Evolutionary conservation across 805 yeast species (phyloP).

Genomic region (Cyberlindnera lachancei): DNA sequence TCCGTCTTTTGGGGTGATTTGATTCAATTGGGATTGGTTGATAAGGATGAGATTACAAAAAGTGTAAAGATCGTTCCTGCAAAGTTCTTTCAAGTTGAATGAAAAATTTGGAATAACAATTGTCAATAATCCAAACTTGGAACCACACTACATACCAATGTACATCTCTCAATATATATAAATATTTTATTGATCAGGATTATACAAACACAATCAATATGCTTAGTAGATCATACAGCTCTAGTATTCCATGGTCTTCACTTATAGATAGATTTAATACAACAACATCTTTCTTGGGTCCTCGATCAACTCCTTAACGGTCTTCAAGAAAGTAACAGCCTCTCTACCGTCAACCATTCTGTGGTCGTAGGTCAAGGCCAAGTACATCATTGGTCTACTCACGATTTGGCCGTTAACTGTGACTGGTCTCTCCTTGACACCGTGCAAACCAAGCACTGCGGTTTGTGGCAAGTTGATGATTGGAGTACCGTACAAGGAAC

Average conservation of each 20-base stretch:
- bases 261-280: conserved; percentile 26
- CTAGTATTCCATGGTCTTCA: too few relatives aligned
- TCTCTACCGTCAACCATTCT: conserved; percentile 98
- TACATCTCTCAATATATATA: too few relatives aligned
- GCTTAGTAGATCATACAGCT: too few relatives aligned
- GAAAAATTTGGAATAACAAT: too few relatives aligned
- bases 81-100: conserved; percentile 15
- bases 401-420: conserved; percentile 94
- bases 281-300: conserved; percentile 98
- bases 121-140: too few relatives aligned
- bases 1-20: conserved; percentile 71
- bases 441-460: conserved; percentile 95
- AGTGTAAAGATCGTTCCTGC: conserved; percentile 29
- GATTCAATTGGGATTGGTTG: conserved; percentile 47
- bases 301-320: conserved; percentile 93
- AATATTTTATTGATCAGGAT: too few relatives aligned
- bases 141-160: too few relatives aligned
- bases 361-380: conserved; percentile 97
- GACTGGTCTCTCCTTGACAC: conserved; percentile 95
- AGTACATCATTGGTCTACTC: conserved; percentile 98
- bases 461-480: conserved; percentile 98
- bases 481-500: conserved; percentile 96
- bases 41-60: conserved; percentile 24
- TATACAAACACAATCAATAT: too few relatives aligned
- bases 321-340: conserved; percentile 94